Evolutionary conservation across 1,139 yeast genomes (phyloP).

Genomic region (Pneumocystis sp.): DNA sequence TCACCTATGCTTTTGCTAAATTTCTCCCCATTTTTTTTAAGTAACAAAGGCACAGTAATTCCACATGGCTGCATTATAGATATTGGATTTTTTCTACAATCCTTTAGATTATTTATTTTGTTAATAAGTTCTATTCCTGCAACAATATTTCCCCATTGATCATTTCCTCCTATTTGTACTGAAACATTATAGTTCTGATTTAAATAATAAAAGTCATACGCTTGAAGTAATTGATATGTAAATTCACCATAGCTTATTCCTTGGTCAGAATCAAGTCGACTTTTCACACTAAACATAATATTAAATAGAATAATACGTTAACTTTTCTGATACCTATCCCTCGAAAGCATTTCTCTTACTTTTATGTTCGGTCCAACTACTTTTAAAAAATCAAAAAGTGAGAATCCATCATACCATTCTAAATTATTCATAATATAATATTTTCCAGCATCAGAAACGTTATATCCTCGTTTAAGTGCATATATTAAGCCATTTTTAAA

Average conservation of each 20-base stretch:
- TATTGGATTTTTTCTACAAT: constrained; percentile 8
- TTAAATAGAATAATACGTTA: not conserved
- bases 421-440: constrained; percentile 45
- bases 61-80: constrained; percentile 38
- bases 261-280: constrained; percentile 44
- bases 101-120: constrained; percentile 31
- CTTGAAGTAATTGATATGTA: constrained; percentile 82
- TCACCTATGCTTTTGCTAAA: constrained; percentile 97
- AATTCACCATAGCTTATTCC: constrained; percentile 92
- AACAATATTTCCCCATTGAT: constrained; percentile 96
- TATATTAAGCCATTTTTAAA: constrained; percentile 46
- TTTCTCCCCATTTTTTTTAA: constrained; percentile 82
- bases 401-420: constrained; percentile 72
- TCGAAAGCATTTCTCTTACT: constrained; percentile 70
- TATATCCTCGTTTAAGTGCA: constrained; percentile 42
- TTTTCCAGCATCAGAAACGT: constrained; percentile 24
- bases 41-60: constrained; percentile 74
- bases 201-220: constrained; percentile 82
- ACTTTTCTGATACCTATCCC: constrained; percentile 38
- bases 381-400: constrained; percentile 63
- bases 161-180: constrained; percentile 84
- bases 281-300: constrained; percentile 38
- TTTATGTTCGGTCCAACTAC: constrained; percentile 67
- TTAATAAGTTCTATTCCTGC: constrained; percentile 86
- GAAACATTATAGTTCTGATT: constrained; percentile 43